Conservation (phyloP, 2,329 filamentous ascomycete species). For the Arthrobotrys musiformis region DNA sequence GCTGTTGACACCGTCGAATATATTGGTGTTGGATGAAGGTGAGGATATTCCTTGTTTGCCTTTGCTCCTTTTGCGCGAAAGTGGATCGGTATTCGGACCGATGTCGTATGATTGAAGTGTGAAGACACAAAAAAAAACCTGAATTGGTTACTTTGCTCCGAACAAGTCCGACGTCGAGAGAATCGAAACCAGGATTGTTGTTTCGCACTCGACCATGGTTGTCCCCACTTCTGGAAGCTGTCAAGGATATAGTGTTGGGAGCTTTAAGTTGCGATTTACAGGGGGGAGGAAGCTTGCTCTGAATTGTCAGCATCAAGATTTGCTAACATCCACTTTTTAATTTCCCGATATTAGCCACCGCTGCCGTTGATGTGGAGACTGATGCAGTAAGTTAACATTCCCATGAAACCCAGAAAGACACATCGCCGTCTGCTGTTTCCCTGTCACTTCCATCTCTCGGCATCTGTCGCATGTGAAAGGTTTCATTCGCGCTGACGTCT, state of each 20-base stretch:
- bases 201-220: constrained; percentile 8
- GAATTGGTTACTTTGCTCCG: constrained; percentile 10
- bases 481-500: constrained; percentile 14
- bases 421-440: not conserved
- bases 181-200: constrained; percentile 1
- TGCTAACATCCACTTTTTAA: constrained; percentile 36
- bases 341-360: constrained; percentile 62
- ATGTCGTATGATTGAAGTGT: constrained; percentile 7
- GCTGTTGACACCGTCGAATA: constrained; percentile 93
- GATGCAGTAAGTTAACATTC: constrained; percentile 48
- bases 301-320: constrained; percentile 34
- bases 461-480: constrained; percentile 24
- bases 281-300: constrained; percentile 57
- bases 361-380: constrained; percentile 76
- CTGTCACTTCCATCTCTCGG: constrained; percentile 42
- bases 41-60: constrained; percentile 65
- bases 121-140: not conserved
- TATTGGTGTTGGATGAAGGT: constrained; percentile 95
- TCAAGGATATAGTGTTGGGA: constrained; percentile 5
- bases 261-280: constrained; percentile 3
- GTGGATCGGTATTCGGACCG: not conserved
- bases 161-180: not conserved
- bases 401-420: not conserved
- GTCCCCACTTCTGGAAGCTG: not conserved
- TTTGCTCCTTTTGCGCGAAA: constrained; percentile 25